Base-by-base conservation (phyloP, 805 yeast species). In the Brettanomyces nanus region DNA sequence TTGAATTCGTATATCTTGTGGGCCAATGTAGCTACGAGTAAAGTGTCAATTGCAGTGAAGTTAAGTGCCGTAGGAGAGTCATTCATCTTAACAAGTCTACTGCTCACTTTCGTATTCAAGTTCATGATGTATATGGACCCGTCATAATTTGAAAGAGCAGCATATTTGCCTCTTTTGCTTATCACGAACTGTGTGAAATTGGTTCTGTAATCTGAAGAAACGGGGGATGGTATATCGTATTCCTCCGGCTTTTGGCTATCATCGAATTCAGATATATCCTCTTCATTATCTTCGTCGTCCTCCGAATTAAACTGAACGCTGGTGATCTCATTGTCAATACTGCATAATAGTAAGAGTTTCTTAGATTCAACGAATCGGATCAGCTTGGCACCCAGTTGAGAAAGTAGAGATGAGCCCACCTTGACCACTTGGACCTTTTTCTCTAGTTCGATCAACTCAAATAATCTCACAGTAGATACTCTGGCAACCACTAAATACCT, bases 1-100 rank as follows among this genome's bases (percentile, higher is more conserved):
- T 73, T 68, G 48, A 85, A 80, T 61, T 87, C 97, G 43, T 71
- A 72, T 19, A 92, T 56, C 49, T 75, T 79, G 56, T 82, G 83
- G 36, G 85, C 95, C 35, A 81, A 74, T 2, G 90, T 77, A 17
- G 80, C 71, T 9, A 80, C 77, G 14, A 81, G 54, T 26, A 87
- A 62, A 2, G 83, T 73, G 4, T 42, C 36, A 34, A 55, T 51
- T 3, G 58, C 51, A 2, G 82, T 65, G 51, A 85, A 77, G n/a
- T 66, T 61, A 31, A 85, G 36, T 7, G 81, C 73, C 4, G 84
- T 76, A 7, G 87, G 77, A 23, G 68, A 64, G 27, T 71, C 68
- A 38, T 78, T 67, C 36, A 84, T 63, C 39, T 76, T 74, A 3
- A 86, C 73, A 38, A 87, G 61, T 17, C 71, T 60, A 35, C 53